Base-by-base conservation (phyloP, 306 rosid species). In the Fragaria iinumae region DNA sequence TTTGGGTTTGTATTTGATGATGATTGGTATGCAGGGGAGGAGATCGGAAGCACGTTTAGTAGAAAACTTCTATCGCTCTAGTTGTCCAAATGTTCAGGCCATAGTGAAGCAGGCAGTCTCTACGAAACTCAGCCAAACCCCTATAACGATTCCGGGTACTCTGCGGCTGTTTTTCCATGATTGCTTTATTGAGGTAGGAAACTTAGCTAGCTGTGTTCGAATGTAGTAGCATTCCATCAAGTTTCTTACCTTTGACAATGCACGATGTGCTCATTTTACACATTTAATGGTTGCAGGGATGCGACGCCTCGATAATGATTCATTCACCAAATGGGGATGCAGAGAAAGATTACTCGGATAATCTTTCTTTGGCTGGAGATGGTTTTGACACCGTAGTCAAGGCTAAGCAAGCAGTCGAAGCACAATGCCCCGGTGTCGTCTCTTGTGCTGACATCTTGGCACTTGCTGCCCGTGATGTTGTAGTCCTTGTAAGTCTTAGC, bases 361-460 rank as follows among this genome's bases (percentile, higher is more conserved):
- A 92, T 73, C 81, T 90, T 10, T 92, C 98, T 0, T 82, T 95
- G 3, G 84, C 98, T 0, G 97, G 97, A 84, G 98, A 92, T 84
- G 98, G 98, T 0, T 92, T 95, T 78, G 97, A 92, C 84, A 92
- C 97, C 2, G 91, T 92, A 1, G 55, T 84, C 8, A 88, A 92
- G 69, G 97, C 96, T 3, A 95, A 95, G 55, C 67, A 88, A 76
- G 93, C 97, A 0, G 90, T 92, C 4, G 98, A 92, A 88, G 72
- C 78, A 62, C 49, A 39, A 67, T 92, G 98, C 81, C 96, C 95
- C 0, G 89, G 88, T 10, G 49, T 85, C 0, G 98, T 95, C 34
- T 92, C 98, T 0, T 95, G 97, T 29, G 96, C 97, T 0, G 97
- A 90, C 86, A 80, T 92, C 12, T 78, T 95, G 49, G 92, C 98